phyloP scores from a whole-genome alignment of 2,329 filamentous ascomycete species.

The Claviceps fusiformis region DNA sequence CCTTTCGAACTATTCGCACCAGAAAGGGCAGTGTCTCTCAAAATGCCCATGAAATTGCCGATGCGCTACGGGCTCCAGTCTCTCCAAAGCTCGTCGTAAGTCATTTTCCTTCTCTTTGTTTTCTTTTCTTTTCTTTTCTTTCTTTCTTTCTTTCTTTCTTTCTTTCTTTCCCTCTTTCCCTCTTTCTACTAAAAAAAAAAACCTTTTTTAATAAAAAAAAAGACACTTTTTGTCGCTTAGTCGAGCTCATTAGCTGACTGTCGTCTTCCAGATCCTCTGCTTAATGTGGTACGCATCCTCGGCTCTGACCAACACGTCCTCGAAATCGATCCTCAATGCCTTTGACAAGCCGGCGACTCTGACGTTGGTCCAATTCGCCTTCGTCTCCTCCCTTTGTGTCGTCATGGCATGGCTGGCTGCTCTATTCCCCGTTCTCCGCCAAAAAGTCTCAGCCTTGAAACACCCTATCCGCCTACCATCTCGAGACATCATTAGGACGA shows the following conservation, averaged over 20 bases:
- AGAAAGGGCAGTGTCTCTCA: conserved; percentile 78
- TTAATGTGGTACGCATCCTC: conserved; percentile 90
- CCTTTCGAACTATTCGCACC: conserved; percentile 69
- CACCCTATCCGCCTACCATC: conserved; percentile 73
- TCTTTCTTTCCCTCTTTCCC: no score
- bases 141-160: no score
- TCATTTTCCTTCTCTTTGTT: background rate
- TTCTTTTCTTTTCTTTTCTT: no score
- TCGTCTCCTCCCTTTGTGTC: conserved; percentile 81
- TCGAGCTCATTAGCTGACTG: background rate
- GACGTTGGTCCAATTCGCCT: conserved; percentile 84
- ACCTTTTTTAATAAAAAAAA: background rate
- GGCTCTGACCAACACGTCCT: conserved; percentile 92
- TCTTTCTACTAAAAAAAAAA: background rate
- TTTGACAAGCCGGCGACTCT: conserved; percentile 84
- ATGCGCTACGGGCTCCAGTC: conserved; percentile 78
- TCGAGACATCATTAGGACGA: conserved; percentile 69
- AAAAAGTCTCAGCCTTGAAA: conserved; percentile 62
- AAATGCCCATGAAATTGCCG: conserved; percentile 86
- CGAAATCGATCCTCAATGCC: conserved; percentile 88
- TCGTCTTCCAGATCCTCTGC: conserved; percentile 55
- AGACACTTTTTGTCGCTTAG: background rate
- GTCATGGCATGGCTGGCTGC: conserved; percentile 63
- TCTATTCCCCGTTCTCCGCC: conserved; percentile 56
- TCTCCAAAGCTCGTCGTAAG: conserved; percentile 77